phyloP scores from a whole-genome alignment of 768 basidiomycete species.

The Tulasnella sp. region DNA sequence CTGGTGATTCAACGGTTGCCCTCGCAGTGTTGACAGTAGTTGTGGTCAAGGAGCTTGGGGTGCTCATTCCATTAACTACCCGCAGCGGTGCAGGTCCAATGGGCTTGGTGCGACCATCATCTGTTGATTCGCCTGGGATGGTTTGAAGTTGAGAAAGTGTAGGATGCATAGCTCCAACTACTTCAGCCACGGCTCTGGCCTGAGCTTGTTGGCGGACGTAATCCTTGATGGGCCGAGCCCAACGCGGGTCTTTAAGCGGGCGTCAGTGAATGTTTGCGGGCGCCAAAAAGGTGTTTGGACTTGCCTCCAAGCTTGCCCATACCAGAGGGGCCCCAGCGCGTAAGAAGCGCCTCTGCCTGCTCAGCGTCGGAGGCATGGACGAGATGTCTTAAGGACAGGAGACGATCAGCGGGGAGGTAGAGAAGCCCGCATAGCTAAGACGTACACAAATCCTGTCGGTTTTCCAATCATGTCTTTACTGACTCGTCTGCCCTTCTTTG shows the following conservation, averaged over 20 bases:
- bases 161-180: conserved; percentile 64
- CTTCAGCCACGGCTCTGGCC: conserved; percentile 70
- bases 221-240: conserved; percentile 85
- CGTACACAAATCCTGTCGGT: conserved; percentile 81
- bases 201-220: conserved; percentile 62
- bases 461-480: conserved; percentile 87
- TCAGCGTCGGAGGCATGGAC: conserved; percentile 89
- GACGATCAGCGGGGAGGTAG: neutral
- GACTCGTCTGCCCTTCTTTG: conserved; percentile 59
- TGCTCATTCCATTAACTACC: conserved; percentile 75
- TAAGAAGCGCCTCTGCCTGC: conserved; percentile 80
- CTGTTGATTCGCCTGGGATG: neutral
- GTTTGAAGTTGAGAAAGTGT: conserved; percentile 30
- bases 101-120: conserved; percentile 38
- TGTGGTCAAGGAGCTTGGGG: conserved; percentile 35
- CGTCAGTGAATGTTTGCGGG: conserved; percentile 30
- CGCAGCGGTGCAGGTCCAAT: conserved; percentile 51
- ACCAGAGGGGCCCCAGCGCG: conserved; percentile 84
- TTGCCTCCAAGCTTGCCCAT: conserved; percentile 83
- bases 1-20: neutral
- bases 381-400: conserved; percentile 56
- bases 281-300: conserved; percentile 34
- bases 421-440: conserved; percentile 31
- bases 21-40: conserved; percentile 4
- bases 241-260: conserved; percentile 67